Base-by-base conservation (phyloP, 352 stramenopile genomes). In the Hyaloperonospora brassicae region DNA sequence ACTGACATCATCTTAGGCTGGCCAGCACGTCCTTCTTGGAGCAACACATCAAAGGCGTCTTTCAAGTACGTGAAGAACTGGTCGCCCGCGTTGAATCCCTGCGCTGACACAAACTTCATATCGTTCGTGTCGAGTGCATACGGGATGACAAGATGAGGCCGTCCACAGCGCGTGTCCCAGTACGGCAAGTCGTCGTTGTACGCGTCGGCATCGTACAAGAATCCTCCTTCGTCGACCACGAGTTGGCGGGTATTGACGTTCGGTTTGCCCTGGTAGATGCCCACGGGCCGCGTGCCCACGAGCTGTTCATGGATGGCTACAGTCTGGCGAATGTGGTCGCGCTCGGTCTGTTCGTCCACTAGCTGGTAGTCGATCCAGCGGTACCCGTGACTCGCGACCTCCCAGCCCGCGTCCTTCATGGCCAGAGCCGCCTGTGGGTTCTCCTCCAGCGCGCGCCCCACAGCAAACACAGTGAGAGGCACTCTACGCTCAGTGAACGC, bases 101-200 rank as follows among this genome's bases (percentile, higher is more conserved):
- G 87, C 39, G 85, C 64, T 13, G 84, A 87, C 9, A 93, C 88
- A 66, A 98, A 98, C 66, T 94, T 86, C 93, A 98, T 98, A 66
- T 98, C 93, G 72, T 98, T 98, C 59, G 97, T 96, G 51, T 82
- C 93, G 27, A 98, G 68, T 38, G 92, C 97, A 74, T 98, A 98
- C 2, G 93, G 93, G 58, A 98, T 97, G 4, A 98, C 79, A n/a
- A 98, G 68, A 64, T 98, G 94, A 31, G 90, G 88, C 24, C 82
- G 72, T 6, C 81, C 84, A 61, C 90, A 91, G 39, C 94, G 83
- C 48, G 69, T 76, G 55, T 80, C 96, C 91, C 93, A 98, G 76
- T 97, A 97, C 0, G 94, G 94, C 31, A 98, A 74, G 64, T 98
- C 94, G 66, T 98, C 93, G 55, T 91, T 91, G 69, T 98, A 98